These are phyloP conservation scores for Jackrogersella multiformis DNA, from an alignment of 495 filamentous ascomycete genomes.

Conservation along the genomic window DNA sequence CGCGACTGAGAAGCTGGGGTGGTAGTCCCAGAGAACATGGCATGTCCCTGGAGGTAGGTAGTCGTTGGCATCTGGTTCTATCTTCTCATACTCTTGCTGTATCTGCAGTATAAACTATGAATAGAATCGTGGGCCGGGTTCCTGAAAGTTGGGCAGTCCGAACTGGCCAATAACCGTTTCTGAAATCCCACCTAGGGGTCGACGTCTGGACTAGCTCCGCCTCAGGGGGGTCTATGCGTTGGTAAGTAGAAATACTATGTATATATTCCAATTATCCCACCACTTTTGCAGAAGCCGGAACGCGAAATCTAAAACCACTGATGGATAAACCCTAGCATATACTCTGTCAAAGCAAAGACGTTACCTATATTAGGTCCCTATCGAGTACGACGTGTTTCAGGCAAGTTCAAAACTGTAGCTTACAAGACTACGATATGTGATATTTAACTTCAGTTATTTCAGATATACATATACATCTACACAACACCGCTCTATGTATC, in stretches of 20 bases:
- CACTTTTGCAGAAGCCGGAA: background rate
- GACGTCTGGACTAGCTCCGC: constrained; percentile 7
- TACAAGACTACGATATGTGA: background rate
- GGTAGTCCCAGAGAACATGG: constrained; percentile 51
- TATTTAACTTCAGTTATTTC: background rate
- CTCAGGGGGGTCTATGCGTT: background rate
- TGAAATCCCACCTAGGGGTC: background rate
- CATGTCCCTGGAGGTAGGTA: constrained; percentile 52
- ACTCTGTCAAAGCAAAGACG: no score
- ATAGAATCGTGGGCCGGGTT: constrained; percentile 15
- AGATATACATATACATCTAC: no score
- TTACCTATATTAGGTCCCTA: no score
- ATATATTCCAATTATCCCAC: background rate
- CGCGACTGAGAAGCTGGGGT: constrained; percentile 48
- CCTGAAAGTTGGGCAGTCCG: constrained; percentile 21
- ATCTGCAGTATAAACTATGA: background rate
- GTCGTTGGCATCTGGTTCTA: constrained; percentile 51
- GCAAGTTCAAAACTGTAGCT: background rate
- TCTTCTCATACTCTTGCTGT: constrained; percentile 17
- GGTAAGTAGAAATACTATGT: background rate
- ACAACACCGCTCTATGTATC: background rate
- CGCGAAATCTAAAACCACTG: background rate
- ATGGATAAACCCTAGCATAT: background rate
- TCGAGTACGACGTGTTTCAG: no score
- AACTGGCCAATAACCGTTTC: constrained; percentile 25